Base-by-base conservation (phyloP, 139 green algal species). In the Auxenochlorella pyrenoidosa region DNA sequence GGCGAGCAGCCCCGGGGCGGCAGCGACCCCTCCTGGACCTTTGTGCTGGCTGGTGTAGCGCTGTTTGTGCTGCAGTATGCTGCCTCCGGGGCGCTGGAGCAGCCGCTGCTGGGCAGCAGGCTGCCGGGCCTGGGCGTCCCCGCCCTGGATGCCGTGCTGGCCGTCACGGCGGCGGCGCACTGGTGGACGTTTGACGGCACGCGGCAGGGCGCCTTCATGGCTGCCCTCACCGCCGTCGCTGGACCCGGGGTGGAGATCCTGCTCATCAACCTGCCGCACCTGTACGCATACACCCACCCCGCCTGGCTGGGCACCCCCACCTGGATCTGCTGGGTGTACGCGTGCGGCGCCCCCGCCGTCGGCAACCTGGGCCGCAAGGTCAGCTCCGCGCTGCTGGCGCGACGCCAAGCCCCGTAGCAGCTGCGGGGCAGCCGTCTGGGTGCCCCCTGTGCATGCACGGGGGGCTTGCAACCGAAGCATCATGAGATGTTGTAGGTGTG, bases 271-370 rank as follows among this genome's bases (percentile, higher is more conserved):
- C 36, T 43, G 32, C 16, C 83, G 8, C 59, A 84, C 32, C 82
- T 95, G 5, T 94, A 95, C 80, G 19, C 83, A 34, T 95, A 94
- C 58, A 85, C 34, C 6, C 89, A 93, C 75, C 88, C 92, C 18
- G 51, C 75, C 24, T 16, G 85, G 40, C n/a, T 86, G 10, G 90
- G 84, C 22, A 82, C 94, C 44, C 92, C 92, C 4, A 88, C 43
- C 0, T 95, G 92, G 92, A 95, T 95, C 43, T 77, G 85, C 16
- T 95, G 88, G 88, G 90, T 93, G 12, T 94, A 94, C 59, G 91
- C 91, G 28, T 80, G 44, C 36, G 92, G 92, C 19, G 86, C 54
- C 8, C 89, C 89, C 0, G 92, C 92, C 15, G 91, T 93, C 2
- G 92, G 92, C 43, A 91, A 89, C 75, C 83, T 95, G 21, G 92